Evolutionary conservation across 2,329 filamentous ascomycete species (phyloP), one percentile per base, ranked within the genome.

Genomic region (Aspergillus chevalieri): DNA sequence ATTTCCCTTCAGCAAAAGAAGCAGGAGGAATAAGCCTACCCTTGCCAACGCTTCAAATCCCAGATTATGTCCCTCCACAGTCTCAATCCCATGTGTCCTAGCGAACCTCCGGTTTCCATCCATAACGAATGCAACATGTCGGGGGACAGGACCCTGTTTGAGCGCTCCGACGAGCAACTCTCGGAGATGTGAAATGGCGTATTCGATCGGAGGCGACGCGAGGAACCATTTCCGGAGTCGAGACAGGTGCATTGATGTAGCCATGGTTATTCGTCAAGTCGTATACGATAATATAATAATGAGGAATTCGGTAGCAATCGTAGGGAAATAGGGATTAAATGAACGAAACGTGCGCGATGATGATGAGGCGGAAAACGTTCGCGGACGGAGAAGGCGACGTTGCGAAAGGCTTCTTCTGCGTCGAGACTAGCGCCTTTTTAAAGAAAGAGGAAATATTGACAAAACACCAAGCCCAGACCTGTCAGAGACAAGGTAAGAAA

Each of bases 101-200:
- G 93, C 93, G 74, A 94, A 98, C 43, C 93, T 86, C 62, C 93
- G 78, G 72, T 98, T 98, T 49, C 93, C 93, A 68, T 98, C 93
- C 93, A 98, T 98, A 60, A 96, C 92, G 65, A 98, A 98, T n/a
- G 93, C 93, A 52, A 98, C 83, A 81, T 98, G 93, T 64, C 89
- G 85, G 8, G 93, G 93, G 48, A 98, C 86, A 2, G 90, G 89
- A 0, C 93, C 93, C 71, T 96, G 92, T 64, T 85, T 85, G 47
- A 97, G 74, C 45, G 91, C 87, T 48, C 89, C 89, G 59, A 98
- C 93, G 54, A 97, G 78, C 46, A 95, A 75, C 67, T 95, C 88
- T 55, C 89, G 84, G 17, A 95, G 72, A 61, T 85, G 83, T 52
- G 82, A 83, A 52, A 94, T 77, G n/a, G 80, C 82, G 85, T 89